A percentile compares a stretch with the other conserved stretches of the same genome.
Evolutionary conservation across 345 rosid genomes (phyloP).

Genomic region (Eucalyptus caleyi): DNA sequence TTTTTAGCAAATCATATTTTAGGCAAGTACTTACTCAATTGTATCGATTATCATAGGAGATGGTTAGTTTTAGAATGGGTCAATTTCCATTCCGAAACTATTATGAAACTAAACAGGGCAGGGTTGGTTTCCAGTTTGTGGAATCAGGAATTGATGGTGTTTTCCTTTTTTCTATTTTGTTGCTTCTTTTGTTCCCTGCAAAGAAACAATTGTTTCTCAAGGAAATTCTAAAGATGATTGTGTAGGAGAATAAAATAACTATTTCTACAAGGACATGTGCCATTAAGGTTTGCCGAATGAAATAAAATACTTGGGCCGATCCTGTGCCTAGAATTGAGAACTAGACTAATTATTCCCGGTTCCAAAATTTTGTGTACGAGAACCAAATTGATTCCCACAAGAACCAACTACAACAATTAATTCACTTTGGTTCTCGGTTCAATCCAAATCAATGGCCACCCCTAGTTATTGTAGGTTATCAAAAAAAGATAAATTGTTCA

Average conservation of each 20-base stretch:
- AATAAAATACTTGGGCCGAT: not conserved
- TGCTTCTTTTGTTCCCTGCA: not conserved
- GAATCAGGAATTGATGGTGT: not conserved
- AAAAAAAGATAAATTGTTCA: not conserved
- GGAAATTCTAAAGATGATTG: not conserved
- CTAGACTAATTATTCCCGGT: not conserved
- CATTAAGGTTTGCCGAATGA: not conserved
- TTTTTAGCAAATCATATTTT: not conserved
- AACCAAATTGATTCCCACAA: accelerated
- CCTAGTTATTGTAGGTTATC: not conserved
- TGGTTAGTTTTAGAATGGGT: accelerated
- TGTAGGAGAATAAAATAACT: not conserved
- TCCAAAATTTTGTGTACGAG: not conserved
- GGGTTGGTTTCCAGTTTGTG: not conserved
- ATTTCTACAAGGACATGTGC: not conserved
- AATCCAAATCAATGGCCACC: not conserved
- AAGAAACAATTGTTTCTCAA: not conserved
- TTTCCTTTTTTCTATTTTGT: no score
- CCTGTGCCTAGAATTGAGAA: not conserved
- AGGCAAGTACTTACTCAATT: not conserved
- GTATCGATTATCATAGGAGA: no score
- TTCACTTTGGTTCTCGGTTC: accelerated
- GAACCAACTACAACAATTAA: no score
- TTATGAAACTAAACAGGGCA: accelerated
- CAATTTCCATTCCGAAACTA: not conserved